phyloP scores from a whole-genome alignment of 2,329 filamentous ascomycete genomes.

The Monosporascus sp. region DNA sequence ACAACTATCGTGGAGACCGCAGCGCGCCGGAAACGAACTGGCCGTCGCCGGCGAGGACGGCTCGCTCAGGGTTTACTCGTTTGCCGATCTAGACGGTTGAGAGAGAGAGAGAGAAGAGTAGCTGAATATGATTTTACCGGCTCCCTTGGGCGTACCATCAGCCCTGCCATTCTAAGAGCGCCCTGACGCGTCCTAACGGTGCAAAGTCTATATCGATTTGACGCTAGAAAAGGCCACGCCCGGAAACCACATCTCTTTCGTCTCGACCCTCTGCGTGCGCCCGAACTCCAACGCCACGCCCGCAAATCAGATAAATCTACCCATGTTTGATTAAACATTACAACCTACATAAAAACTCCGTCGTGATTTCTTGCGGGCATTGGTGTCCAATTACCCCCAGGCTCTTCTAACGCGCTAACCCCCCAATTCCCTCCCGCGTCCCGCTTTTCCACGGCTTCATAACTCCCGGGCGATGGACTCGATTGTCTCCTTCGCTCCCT shows the following conservation, averaged over 20 bases:
- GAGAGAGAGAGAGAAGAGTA: conserved; percentile 6
- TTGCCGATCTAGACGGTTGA: conserved; percentile 22
- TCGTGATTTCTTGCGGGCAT: no score
- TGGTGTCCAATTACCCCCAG: conserved; percentile 8
- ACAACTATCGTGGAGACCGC: conserved; percentile 65
- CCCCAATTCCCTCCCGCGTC: neutral
- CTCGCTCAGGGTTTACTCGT: conserved; percentile 53
- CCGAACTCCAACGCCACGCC: neutral
- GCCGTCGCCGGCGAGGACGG: conserved; percentile 57
- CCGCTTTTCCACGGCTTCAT: conserved; percentile 13
- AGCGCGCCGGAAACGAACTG: conserved; percentile 30
- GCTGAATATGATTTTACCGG: neutral
- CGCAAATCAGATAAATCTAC: neutral
- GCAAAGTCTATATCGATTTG: conserved; percentile 6
- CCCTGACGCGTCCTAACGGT: neutral
- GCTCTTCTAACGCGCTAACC: conserved; percentile 3
- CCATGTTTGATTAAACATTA: conserved; percentile 1
- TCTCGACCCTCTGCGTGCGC: no score
- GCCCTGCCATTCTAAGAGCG: no score
- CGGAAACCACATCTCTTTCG: neutral
- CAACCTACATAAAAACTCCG: neutral
- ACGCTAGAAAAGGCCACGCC: conserved; percentile 4
- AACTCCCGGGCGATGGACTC: conserved; percentile 33
- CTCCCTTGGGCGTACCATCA: neutral
- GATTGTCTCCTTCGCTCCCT: conserved; percentile 21